Conservation (phyloP, 1,139 yeast species). For the Debaryomycetaceae sp. region DNA sequence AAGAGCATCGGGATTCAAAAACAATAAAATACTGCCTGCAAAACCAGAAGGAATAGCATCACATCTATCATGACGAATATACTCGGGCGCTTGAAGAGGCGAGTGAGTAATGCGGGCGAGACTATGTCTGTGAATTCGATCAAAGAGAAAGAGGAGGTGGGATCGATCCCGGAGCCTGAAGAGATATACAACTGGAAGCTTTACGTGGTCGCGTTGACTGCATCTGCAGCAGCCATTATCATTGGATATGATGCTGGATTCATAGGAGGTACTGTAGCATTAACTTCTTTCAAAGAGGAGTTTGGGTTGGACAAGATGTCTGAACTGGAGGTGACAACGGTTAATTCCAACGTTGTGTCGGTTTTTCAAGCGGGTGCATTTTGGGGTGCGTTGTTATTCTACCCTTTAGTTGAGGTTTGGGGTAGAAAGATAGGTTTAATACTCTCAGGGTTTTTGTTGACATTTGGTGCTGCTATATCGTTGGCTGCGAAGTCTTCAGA, state of each 20-base stretch:
- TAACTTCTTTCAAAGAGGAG: constrained; percentile 23
- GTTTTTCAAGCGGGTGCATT: constrained; percentile 37
- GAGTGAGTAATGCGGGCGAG: constrained; percentile 9
- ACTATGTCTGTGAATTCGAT: constrained; percentile 11
- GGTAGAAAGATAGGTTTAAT: constrained; percentile 26
- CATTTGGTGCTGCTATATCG: constrained; percentile 43
- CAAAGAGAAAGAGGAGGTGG: constrained; percentile 9
- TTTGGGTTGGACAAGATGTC: constrained; percentile 23
- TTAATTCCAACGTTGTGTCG: constrained; percentile 30
- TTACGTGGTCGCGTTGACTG: constrained; percentile 21
- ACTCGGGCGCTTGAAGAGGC: constrained; percentile 5
- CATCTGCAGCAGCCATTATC: constrained; percentile 30
- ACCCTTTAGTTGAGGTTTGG: constrained; percentile 26
- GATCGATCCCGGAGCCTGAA: constrained; percentile 14
- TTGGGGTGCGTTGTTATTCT: constrained; percentile 27
- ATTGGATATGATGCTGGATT: constrained; percentile 37
- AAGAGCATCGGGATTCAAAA: neutral
- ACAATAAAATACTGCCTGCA: neutral
- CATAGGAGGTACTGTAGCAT: constrained; percentile 30
- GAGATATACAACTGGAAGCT: constrained; percentile 22
- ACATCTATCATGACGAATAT: neutral
- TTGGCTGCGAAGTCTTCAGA: constrained; percentile 17
- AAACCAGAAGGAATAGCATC: neutral
- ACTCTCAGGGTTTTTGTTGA: constrained; percentile 30
- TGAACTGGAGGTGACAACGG: constrained; percentile 9